Evolutionary conservation across 2,329 filamentous ascomycete species (phyloP), one percentile per base, ranked within the genome.

Genomic region (Chrysoporthe puriensis): DNA sequence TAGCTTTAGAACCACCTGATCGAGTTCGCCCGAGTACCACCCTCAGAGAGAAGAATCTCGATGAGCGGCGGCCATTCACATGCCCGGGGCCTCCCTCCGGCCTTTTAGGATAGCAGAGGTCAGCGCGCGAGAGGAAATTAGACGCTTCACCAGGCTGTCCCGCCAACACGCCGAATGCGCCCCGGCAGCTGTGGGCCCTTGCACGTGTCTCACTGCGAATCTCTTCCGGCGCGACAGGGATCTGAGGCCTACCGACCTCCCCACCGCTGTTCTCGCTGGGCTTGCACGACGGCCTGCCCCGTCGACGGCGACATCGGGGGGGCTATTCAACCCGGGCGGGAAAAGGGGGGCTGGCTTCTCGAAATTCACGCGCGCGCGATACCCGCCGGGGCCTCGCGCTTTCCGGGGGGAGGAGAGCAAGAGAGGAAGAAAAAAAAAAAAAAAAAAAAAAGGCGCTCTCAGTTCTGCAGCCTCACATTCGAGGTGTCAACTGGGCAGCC

Each of bases 291-390:
- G 14, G 42, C 18, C 16, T 48, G 21, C 34, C 21, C 50, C 58
- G 64, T 61, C 48, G 64, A 57, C 64, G 64, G 64, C 64, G 64
- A 66, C 64, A 66, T 66, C 64, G 64, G 64, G 46, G 9, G 18
- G 14, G 1, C 5, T 44, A 7, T 54, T 13, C 50, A 54, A 32
- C 11, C 11, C 50, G 48, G 48, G 50, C 50, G 32, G 50, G 48
- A 52, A 21, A 2, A 11, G 50, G 50, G 26, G 14, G 44, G 44
- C 14, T 54, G 50, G 50, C 13, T 32, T 8, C 16, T 64, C 42
- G 8, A 52, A 21, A 18, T 11, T 42, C 16, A 36, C 36, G 44
- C 36, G 36, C 4, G 26, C 36, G 48, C 34, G n/a, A 9, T 36
- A 62, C 7, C 34, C 54, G 32, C 32, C 13, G 21, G 11, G 11